These are phyloP conservation scores for Globisporangium polare DNA, from an alignment of 352 stramenopile species.

Conservation along the genomic window DNA sequence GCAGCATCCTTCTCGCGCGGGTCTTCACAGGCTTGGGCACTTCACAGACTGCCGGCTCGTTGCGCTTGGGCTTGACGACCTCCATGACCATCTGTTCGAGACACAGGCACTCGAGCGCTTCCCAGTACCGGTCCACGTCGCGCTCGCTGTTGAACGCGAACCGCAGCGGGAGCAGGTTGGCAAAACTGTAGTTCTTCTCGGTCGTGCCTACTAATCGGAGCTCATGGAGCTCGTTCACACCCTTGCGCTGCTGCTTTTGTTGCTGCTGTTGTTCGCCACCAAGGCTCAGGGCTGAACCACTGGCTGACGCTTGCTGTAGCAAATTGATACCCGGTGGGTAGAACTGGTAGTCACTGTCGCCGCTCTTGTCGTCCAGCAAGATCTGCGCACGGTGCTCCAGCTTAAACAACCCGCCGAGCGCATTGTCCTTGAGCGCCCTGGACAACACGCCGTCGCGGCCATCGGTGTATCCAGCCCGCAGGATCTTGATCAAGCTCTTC, in stretches of 20 bases:
- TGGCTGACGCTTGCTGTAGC: background rate
- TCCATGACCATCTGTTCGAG: constrained; percentile 82
- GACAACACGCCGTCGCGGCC: constrained; percentile 58
- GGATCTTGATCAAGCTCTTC: constrained; percentile 68
- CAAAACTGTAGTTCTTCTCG: constrained; percentile 72
- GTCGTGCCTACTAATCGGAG: constrained; percentile 60
- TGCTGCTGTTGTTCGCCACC: background rate
- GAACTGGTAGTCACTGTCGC: constrained; percentile 6
- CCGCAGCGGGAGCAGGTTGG: constrained; percentile 43
- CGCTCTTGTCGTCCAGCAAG: constrained; percentile 35
- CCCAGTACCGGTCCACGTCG: constrained; percentile 73
- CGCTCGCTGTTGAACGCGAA: constrained; percentile 35
- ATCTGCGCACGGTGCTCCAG: constrained; percentile 50
- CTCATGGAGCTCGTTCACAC: constrained; percentile 22
- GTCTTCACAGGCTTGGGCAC: constrained; percentile 62
- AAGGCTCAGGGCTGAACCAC: background rate
- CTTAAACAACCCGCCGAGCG: constrained; percentile 61
- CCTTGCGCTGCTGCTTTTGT: constrained; percentile 2
- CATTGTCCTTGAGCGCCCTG: constrained; percentile 70
- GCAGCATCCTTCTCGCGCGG: constrained; percentile 57
- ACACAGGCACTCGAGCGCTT: constrained; percentile 73
- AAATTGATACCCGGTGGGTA: constrained; percentile 8
- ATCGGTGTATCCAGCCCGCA: constrained; percentile 66
- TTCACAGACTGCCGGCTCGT: constrained; percentile 50
- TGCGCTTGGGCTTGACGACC: constrained; percentile 44